Evolutionary conservation across 2,329 filamentous ascomycete species (phyloP).

Genomic region (Trichoderma simmonsii): DNA sequence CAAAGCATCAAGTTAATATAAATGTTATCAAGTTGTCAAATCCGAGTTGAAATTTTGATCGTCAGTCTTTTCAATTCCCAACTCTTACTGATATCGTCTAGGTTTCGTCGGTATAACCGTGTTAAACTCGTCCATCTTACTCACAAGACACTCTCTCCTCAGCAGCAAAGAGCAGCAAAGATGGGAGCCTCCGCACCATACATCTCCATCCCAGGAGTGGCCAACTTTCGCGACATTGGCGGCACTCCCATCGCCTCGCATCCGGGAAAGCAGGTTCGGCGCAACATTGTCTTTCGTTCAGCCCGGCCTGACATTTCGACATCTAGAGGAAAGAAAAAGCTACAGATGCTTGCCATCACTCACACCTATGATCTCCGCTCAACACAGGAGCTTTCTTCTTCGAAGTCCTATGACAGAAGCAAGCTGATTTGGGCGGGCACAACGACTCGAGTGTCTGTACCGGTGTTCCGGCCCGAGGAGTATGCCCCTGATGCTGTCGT

Average conservation of each 20-base stretch:
- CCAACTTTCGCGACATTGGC: constrained; percentile 7
- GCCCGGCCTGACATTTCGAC: neutral
- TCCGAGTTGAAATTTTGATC: no score
- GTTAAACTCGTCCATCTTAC: neutral
- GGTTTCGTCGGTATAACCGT: neutral
- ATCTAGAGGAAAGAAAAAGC: neutral
- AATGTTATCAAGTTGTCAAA: neutral
- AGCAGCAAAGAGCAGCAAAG: neutral
- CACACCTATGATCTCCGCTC: neutral
- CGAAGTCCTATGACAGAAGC: neutral
- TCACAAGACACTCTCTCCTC: neutral
- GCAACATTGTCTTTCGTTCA: constrained; percentile 1
- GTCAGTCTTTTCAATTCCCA: neutral
- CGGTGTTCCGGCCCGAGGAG: neutral
- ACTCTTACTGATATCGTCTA: neutral
- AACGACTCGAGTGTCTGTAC: neutral
- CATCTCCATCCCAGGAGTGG: constrained; percentile 1
- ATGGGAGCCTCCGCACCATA: neutral
- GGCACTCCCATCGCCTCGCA: neutral
- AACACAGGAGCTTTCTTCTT: neutral
- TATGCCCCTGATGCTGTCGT: neutral
- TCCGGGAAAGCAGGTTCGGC: neutral
- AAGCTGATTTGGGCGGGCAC: neutral
- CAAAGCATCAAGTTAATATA: neutral
- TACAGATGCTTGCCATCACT: neutral